Conservation (phyloP, 1,284 basidiomycete genomes). For the Microbotryomycetes sp. region DNA sequence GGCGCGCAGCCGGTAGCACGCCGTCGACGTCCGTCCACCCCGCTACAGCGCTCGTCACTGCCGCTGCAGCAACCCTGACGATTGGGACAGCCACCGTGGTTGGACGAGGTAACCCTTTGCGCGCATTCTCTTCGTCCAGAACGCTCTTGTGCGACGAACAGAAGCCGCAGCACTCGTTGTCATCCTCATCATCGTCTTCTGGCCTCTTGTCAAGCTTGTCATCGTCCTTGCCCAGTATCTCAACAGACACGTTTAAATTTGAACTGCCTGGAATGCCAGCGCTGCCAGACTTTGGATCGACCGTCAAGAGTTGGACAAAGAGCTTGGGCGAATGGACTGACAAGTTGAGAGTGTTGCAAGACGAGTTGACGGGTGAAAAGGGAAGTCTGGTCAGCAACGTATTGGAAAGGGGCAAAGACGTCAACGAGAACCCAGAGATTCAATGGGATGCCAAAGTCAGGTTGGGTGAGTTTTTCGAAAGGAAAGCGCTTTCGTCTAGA, state of each 20-base stretch:
- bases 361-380: not conserved
- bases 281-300: not conserved
- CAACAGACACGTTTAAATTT: not conserved
- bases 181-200: no score
- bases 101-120: no score
- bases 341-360: not conserved
- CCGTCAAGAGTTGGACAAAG: not conserved
- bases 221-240: not conserved
- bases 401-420: conserved; percentile 21
- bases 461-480: conserved; percentile 38
- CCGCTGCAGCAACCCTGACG: no score
- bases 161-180: no score
- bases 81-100: no score
- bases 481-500: no score
- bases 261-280: not conserved
- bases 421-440: conserved; percentile 42
- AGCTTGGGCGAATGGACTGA: not conserved
- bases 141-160: no score
- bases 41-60: no score
- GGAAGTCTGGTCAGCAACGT: not conserved
- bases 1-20: no score
- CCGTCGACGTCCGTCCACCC: no score
- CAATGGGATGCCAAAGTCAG: conserved; percentile 46
- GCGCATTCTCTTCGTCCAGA: no score
- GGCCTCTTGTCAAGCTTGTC: no score